Conservation (phyloP, 306 rosid species). For the Lathyrus sativus region DNA sequence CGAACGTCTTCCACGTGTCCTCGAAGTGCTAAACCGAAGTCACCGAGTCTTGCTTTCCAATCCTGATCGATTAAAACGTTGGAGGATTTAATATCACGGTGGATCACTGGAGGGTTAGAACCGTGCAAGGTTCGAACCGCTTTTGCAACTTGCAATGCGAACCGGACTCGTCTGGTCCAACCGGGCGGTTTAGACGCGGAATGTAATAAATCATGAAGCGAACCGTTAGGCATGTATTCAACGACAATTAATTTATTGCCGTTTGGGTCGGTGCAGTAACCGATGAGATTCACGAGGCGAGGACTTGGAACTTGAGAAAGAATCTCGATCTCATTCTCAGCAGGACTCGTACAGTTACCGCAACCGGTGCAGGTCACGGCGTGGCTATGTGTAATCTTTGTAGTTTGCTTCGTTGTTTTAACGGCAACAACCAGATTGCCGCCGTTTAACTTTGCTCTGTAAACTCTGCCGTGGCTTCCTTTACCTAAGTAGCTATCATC, state of each 20-base stretch:
- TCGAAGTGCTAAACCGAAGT: conserved; percentile 74
- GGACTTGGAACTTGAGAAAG: conserved; percentile 63
- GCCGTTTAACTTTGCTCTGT: conserved; percentile 66
- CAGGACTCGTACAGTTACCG: conserved; percentile 55
- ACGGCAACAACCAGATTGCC: conserved; percentile 75
- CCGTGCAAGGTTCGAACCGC: conserved; percentile 65
- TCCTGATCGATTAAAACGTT: conserved; percentile 68
- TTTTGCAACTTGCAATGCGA: conserved; percentile 67
- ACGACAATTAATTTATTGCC: conserved; percentile 61
- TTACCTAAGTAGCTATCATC: conserved; percentile 67
- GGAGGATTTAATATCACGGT: conserved; percentile 82
- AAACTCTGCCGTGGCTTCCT: conserved; percentile 88
- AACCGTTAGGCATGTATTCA: conserved; percentile 86
- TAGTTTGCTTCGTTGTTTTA: conserved; percentile 49
- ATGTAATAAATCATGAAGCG: conserved; percentile 75
- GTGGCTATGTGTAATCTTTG: neutral
- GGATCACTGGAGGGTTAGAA: conserved; percentile 85
- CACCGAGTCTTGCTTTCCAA: conserved; percentile 74
- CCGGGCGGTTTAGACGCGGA: conserved; percentile 56
- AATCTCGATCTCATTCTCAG: conserved; percentile 91
- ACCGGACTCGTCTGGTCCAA: conserved; percentile 63
- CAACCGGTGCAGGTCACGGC: conserved; percentile 38
- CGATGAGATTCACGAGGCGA: conserved; percentile 77
- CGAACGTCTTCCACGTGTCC: conserved; percentile 94
- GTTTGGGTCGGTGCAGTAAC: conserved; percentile 56